phyloP scores from a whole-genome alignment of 805 yeast genomes.

The Yarrowia yakushimensis region DNA sequence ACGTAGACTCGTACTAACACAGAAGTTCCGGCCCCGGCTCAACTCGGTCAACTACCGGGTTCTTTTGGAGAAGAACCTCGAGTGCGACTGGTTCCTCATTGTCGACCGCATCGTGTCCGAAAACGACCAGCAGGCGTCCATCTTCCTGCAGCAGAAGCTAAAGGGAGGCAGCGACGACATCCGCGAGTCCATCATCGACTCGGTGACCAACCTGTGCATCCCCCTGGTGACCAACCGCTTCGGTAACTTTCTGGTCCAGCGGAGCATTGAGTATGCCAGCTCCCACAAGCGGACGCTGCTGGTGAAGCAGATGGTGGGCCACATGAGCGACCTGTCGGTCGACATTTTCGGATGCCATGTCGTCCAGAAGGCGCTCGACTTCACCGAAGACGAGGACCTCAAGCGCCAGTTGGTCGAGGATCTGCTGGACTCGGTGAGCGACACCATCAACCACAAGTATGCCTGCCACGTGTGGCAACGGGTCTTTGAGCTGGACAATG shows the following conservation, averaged over 20 bases:
- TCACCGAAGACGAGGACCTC: conserved; percentile 32
- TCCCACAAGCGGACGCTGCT: conserved; percentile 33
- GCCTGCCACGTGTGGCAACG: conserved; percentile 48
- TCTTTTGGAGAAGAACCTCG: conserved; percentile 33
- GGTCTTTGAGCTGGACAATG: conserved; percentile 40
- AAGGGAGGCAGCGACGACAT: conserved; percentile 36
- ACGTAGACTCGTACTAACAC: neutral
- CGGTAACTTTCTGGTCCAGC: conserved; percentile 44
- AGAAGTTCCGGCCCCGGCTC: conserved; percentile 10
- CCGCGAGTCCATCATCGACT: conserved; percentile 35
- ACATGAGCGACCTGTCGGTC: conserved; percentile 36
- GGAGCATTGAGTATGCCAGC: conserved; percentile 41
- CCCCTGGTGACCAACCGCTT: conserved; percentile 42
- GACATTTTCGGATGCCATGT: conserved; percentile 45
- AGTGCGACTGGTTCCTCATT: conserved; percentile 36
- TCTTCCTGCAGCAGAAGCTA: conserved; percentile 43
- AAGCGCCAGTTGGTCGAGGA: conserved; percentile 40
- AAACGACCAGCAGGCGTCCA: conserved; percentile 44
- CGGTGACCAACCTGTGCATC: conserved; percentile 35
- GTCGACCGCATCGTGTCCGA: conserved; percentile 37
- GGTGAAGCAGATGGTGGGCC: conserved; percentile 35
- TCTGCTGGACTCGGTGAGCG: conserved; percentile 35
- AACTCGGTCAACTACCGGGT: conserved; percentile 35
- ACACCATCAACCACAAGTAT: conserved; percentile 40
- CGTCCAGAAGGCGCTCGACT: conserved; percentile 42